Base-by-base conservation (phyloP, 2,329 filamentous ascomycete genomes). In the Cladosporium sp. region DNA sequence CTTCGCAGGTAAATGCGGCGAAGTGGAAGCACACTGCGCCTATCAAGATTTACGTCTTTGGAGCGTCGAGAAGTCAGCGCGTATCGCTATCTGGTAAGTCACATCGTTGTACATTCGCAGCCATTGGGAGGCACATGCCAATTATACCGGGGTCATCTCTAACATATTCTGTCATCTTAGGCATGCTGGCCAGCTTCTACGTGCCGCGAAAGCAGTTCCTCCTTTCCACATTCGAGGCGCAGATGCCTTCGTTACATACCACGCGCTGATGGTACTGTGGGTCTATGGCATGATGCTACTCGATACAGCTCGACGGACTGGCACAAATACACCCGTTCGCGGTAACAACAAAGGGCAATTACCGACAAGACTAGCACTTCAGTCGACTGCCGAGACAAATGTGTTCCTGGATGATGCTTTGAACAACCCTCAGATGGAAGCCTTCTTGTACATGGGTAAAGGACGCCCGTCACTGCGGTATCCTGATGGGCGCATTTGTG, bases 1-100 rank as follows among this genome's bases (percentile, higher is more conserved):
- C 12, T 71, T 68, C 46, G 67, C 68, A 11, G 67, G 70, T 7
- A 70, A 70, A 37, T 69, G 68, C 58, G 70, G 66, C 28, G 69
- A 69, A 44, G 59, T 49, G 29, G 70, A 69, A 65, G 69, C 70
- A 6, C 69, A 69, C 63, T 65, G 64, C n/a, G 67, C 69, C 14
- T 69, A 68, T 40, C 66, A 68, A 44, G 61, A 64, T 3, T 55
- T 71, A 8, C 65, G 70, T n/a, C 12, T 29, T 7, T 70, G 67
- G 70, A 63, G 52, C n/a, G 49, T 46, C 21, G 68, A 63, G 12
- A 69, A 69, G 60, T 35, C 58, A 14, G 70, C 70, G 29, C 66
- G 70, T 16, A 60, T 46, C 31, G 69, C 70, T 10, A 55, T 71
- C n/a, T 70, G 65, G 53, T 63, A 56, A 31, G 59, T 28, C 29